Base-by-base conservation (phyloP, 2,329 filamentous ascomycete species). In the Clonostachys rosea region DNA sequence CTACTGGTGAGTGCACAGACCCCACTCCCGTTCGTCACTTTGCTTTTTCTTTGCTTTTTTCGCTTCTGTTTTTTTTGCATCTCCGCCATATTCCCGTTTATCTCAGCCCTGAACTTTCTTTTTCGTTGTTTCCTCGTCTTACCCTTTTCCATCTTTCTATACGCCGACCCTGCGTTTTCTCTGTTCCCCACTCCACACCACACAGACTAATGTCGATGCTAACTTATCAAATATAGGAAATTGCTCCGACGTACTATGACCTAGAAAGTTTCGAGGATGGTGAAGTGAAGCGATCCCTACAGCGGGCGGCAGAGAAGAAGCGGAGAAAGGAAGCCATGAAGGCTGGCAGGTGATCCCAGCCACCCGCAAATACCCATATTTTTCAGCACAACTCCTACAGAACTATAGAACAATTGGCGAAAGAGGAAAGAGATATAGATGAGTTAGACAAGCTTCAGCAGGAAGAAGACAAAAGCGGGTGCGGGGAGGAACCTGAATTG, bases 191-290 rank as follows among this genome's bases (percentile, higher is more conserved):
- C n/a, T 40, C 17, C 37, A 40, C 37, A 40, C 37, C 37, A 18
- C 24, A 4, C 24, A 30, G 24, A 30, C 24, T 8, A 10, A 8
- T 6, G 20, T 30, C 24, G 24, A 30, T 30, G 24, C 24, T 30
- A 30, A 30, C 37, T 40, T n/a, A 47, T 50, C 40, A 24, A 17
- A 12, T 4, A 18, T 24, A 91, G 87, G 94, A 99, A 67, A 95
- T 97, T 54, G 91, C 94, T 5, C 91, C 91, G 3, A 82, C 78
- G 16, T 99, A 99, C 70, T 99, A 96, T 67, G 90, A 99, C 59
- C 67, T 96, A 11, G 77, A 84, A 2, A 78, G 79, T 0, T 96
- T 97, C 67, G 83, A 81, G 45, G 90, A 95, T 65, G 89, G 91
- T 46, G 91, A 96, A 50, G 84, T 96, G 55, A 91, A 87, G 70